Conservation (phyloP, 2,329 filamentous ascomycete genomes). For the Colletotrichum somersetense region DNA sequence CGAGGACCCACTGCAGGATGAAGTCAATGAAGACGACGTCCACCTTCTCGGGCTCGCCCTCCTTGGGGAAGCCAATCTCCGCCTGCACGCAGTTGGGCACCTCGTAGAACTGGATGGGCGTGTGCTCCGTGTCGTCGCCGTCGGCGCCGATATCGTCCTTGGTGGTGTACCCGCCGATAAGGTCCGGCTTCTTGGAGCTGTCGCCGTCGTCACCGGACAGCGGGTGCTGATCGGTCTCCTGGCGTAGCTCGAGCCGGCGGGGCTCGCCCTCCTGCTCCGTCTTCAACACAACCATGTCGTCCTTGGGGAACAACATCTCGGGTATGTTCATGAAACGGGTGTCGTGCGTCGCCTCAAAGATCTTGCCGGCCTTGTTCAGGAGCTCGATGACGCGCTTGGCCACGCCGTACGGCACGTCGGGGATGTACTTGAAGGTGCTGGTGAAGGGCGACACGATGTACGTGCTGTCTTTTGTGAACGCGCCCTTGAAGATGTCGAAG, state of each 20-base stretch:
- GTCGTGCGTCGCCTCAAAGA: slow-evolving; percentile 58
- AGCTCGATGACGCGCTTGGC: slow-evolving; percentile 77
- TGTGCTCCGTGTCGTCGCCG: slow-evolving; percentile 91
- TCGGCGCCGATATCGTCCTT: slow-evolving; percentile 84
- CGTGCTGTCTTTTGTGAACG: slow-evolving; percentile 88
- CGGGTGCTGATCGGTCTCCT: slow-evolving; percentile 48
- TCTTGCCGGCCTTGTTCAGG: slow-evolving; percentile 67
- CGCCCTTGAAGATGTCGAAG: slow-evolving; percentile 94
- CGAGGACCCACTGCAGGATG: slow-evolving; percentile 83
- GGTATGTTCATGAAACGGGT: slow-evolving; percentile 64
- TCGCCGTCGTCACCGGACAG: slow-evolving; percentile 46
- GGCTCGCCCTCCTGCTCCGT: slow-evolving; percentile 44
- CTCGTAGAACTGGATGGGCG: slow-evolving; percentile 77
- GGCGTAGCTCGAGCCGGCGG: slow-evolving; percentile 50
- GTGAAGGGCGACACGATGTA: slow-evolving; percentile 91
- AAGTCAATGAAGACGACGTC: slow-evolving; percentile 95
- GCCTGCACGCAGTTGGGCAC: slow-evolving; percentile 89
- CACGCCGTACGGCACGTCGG: slow-evolving; percentile 82
- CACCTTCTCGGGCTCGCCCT: slow-evolving; percentile 75
- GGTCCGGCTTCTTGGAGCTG: slow-evolving; percentile 52
- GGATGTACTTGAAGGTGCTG: slow-evolving; percentile 81
- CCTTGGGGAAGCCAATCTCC: slow-evolving; percentile 69
- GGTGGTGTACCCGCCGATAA: slow-evolving; percentile 85
- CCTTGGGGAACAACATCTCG: slow-evolving; percentile 54
- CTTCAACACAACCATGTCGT: slow-evolving; percentile 39